phyloP scores from a whole-genome alignment of 345 rosid species.

The Eucalyptus lansdowneana region DNA sequence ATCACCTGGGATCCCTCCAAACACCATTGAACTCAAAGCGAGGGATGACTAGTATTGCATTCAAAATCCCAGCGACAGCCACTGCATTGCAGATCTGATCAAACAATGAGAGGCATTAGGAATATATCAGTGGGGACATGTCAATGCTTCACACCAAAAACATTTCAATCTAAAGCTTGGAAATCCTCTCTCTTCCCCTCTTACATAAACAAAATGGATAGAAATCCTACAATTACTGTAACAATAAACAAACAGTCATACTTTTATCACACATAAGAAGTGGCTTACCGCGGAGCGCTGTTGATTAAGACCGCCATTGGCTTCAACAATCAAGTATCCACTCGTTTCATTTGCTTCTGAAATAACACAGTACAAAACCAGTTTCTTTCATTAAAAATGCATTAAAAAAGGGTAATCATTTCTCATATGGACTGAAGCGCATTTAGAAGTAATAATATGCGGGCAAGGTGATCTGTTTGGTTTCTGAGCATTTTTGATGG shows the following conservation, averaged over 20 bases:
- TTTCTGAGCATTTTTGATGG: neutral
- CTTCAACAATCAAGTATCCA: conserved; percentile 74
- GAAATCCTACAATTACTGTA: neutral
- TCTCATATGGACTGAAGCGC: neutral
- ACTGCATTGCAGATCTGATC: conserved; percentile 89
- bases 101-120: neutral
- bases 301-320: conserved; percentile 97
- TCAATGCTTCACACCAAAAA: neutral
- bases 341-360: conserved; percentile 32
- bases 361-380: neutral
- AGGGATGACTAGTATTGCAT: conserved; percentile 77
- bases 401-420: neutral
- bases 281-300: conserved; percentile 84
- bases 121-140: neutral
- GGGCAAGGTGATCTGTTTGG: neutral
- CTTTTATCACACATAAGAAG: neutral
- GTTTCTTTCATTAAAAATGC: neutral
- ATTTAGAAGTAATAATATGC: neutral
- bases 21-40: conserved; percentile 63
- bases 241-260: neutral
- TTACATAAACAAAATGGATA: neutral
- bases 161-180: neutral
- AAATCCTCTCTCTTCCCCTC: neutral
- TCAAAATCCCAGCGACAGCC: conserved; percentile 88
- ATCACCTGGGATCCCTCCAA: conserved; percentile 87